Evolutionary conservation across 2,329 filamentous ascomycete genomes (phyloP).

Genomic region (Colletotrichum lupini): DNA sequence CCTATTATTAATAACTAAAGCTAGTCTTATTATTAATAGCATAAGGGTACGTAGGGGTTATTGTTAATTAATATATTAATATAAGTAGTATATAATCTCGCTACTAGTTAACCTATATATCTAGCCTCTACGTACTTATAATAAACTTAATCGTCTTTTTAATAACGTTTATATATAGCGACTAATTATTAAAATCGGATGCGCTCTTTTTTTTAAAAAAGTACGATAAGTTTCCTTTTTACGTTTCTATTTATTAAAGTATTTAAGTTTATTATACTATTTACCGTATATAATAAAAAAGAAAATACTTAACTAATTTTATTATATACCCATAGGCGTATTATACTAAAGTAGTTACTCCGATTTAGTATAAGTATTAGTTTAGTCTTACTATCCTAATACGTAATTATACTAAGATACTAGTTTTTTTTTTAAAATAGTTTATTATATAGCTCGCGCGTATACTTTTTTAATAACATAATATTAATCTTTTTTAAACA

Average conservation of each 20-base stretch:
- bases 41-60: no score
- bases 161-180: neutral
- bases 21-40: no score
- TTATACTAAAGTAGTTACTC: slow-evolving; percentile 15
- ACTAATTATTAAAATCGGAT: neutral
- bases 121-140: no score
- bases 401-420: neutral
- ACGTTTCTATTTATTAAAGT: neutral
- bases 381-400: slow-evolving; percentile 33
- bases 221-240: neutral
- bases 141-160: neutral
- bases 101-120: no score
- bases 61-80: no score
- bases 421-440: slow-evolving; percentile 30
- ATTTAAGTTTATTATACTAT: slow-evolving; percentile 23
- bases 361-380: slow-evolving; percentile 30
- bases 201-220: neutral
- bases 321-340: slow-evolving; percentile 32
- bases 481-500: no score
- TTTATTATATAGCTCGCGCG: accelerated
- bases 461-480: neutral
- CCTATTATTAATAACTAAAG: no score
- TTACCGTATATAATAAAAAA: slow-evolving; percentile 40
- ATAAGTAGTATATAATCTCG: no score
- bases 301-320: slow-evolving; percentile 37